phyloP scores from a whole-genome alignment of 75 land plant genomes.

The Selaginella moellendorffii region DNA sequence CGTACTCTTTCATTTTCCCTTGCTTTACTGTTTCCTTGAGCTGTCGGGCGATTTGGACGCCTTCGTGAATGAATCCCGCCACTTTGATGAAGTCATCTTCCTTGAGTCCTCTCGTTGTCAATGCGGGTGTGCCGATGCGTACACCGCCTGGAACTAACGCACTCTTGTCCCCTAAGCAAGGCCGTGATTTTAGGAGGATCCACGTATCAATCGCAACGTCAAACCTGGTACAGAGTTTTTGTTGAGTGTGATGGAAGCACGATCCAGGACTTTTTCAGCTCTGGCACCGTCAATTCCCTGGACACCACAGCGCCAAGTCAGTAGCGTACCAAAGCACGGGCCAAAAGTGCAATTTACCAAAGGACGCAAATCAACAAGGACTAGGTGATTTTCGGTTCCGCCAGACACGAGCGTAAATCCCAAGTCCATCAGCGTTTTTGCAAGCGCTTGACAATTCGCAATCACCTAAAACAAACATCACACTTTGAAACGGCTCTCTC shows the following conservation, averaged over 20 bases:
- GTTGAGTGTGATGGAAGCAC: constrained; percentile 77
- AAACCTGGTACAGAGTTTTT: constrained; percentile 94
- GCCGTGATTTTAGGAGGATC: no score
- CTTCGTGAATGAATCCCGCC: constrained; percentile 82
- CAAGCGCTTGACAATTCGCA: constrained; percentile 72
- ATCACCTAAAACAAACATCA: constrained; percentile 47
- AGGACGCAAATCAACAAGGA: constrained; percentile 80
- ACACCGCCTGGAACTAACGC: constrained; percentile 89
- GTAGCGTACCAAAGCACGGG: no score
- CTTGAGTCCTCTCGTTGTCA: constrained; percentile 67
- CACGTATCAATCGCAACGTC: neutral
- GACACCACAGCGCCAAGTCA: neutral
- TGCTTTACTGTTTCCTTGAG: constrained; percentile 39
- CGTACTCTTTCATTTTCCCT: constrained; percentile 66
- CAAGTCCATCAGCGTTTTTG: constrained; percentile 39
- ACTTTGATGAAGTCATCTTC: constrained; percentile 49
- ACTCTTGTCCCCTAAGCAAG: constrained; percentile 53
- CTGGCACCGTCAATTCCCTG: constrained; percentile 91
- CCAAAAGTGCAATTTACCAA: no score
- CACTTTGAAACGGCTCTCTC: no score
- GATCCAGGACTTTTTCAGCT: constrained; percentile 74
- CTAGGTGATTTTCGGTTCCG: constrained; percentile 90
- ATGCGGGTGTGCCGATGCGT: constrained; percentile 80
- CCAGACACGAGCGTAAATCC: constrained; percentile 81
- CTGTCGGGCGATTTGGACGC: constrained; percentile 54